A percentile compares a stretch with the other conserved stretches of the same genome.
Evolutionary conservation across 2,329 filamentous ascomycete genomes (phyloP).

Genomic region (Fusarium sp.): DNA sequence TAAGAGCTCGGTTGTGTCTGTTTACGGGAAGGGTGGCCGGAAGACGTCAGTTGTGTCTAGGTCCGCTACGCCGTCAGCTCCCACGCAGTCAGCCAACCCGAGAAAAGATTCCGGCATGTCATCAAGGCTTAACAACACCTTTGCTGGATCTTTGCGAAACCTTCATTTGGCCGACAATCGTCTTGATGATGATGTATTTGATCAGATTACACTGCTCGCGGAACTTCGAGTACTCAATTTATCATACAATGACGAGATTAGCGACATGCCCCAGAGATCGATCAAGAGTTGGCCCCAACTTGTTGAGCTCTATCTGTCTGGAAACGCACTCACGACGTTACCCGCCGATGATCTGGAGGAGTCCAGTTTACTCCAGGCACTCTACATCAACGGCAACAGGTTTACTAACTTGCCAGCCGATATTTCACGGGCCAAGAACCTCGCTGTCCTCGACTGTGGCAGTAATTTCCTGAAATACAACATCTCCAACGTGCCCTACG

Average conservation of each 20-base stretch:
- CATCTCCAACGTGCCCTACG: conserved; percentile 98
- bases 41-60: conserved; percentile 89
- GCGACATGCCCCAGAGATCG: conserved; percentile 90
- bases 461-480: conserved; percentile 98
- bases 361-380: conserved; percentile 85
- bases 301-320: conserved; percentile 92
- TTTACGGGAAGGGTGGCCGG: conserved; percentile 83
- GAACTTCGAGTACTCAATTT: conserved; percentile 92
- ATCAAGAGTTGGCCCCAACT: conserved; percentile 92
- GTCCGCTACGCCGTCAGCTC: conserved; percentile 62
- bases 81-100: conserved; percentile 66
- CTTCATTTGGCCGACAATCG: conserved; percentile 94
- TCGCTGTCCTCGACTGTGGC: conserved; percentile 92
- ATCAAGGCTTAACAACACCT: conserved; percentile 85
- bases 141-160: conserved; percentile 87
- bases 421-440: conserved; percentile 91
- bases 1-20: conserved; percentile 88
- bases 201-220: conserved; percentile 85
- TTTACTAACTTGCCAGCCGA: conserved; percentile 97
- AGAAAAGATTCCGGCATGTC: conserved; percentile 94
- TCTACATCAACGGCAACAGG: conserved; percentile 98
- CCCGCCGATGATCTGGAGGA: conserved; percentile 96
- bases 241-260: conserved; percentile 90
- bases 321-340: conserved; percentile 91
- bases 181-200: conserved; percentile 94